A percentile compares a stretch with the other conserved stretches of the same genome.
phyloP scores from a whole-genome alignment of 208 protist genomes.

The Leishmania braziliensis region DNA sequence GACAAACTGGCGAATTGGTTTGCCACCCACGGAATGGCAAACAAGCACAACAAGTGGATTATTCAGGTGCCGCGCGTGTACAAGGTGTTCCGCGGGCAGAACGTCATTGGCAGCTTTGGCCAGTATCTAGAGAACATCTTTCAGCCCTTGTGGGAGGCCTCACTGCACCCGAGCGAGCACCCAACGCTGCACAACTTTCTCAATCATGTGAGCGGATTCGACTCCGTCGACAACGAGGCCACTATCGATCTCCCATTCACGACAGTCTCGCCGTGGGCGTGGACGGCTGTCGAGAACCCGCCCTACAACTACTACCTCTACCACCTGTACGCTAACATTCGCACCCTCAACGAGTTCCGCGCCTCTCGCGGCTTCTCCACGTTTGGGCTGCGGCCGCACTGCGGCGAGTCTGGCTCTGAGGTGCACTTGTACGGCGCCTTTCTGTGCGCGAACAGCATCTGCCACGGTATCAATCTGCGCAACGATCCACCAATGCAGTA shows the following conservation, averaged over 20 bases:
- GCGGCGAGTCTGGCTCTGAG: constrained; percentile 94
- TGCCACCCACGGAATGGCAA: constrained; percentile 94
- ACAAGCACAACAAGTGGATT: constrained; percentile 97
- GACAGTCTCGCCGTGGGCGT: constrained; percentile 89
- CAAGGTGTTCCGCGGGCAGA: constrained; percentile 90
- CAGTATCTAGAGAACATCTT: constrained; percentile 99
- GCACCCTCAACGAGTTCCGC: constrained; percentile 97
- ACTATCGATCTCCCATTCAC: constrained; percentile 92
- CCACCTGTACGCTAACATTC: constrained; percentile 99
- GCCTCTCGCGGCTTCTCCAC: constrained; percentile 91
- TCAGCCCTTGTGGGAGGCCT: constrained; percentile 98
- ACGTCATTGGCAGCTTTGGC: constrained; percentile 94
- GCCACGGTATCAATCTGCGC: constrained; percentile 97
- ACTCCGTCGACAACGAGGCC: constrained; percentile 99
- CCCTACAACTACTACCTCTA: constrained; percentile 99
- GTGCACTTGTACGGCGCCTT: constrained; percentile 96
- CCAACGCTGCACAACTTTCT: constrained; percentile 97
- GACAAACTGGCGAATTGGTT: constrained; percentile 96
- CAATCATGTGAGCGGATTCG: constrained; percentile 97
- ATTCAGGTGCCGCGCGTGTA: constrained; percentile 98
- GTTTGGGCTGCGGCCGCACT: constrained; percentile 98
- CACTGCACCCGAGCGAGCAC: constrained; percentile 94
- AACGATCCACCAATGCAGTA: constrained; percentile 97
- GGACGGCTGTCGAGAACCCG: constrained; percentile 96
- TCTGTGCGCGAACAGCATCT: constrained; percentile 96